Evolutionary conservation across 441 rosid genomes (phyloP), one percentile per base, ranked within the genome.

Genomic region (Lepidium campestre): DNA sequence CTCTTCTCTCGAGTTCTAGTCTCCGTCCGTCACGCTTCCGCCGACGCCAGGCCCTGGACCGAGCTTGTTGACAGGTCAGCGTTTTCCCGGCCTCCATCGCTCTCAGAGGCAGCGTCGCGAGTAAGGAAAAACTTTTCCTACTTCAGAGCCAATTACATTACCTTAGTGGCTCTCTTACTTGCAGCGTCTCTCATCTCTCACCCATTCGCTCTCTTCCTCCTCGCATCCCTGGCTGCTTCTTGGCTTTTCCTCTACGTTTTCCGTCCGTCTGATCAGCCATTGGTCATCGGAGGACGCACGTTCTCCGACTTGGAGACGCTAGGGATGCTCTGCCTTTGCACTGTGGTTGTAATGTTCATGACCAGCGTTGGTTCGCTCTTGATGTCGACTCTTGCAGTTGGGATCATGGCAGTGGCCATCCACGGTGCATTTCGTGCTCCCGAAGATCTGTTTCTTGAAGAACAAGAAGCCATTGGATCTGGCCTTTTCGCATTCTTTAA

Each of bases 361-460:
- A 81, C 88, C 2, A 79, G 82, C 55, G 84, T 83, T 18, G 88
- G 85, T 7, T 81, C 88, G 19, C 60, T 83, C 5, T 57, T 83
- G 55, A 70, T 83, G 55, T 78, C 78, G 14, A 79, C 86, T 4
- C 25, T 71, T 6, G 62, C 76, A 53, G 7, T 83, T 7, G 88
- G 88, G 47, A 4, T 62, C 6, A 78, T 62, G 71, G 77, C 77
- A 6, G 84, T 83, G 44, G 73, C 77, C 3, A 70, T 68, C 2
- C 86, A 80, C 27, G 85, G 85, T 0, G 82, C 83, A 37, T 80
- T 79, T 52, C 79, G 86, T 67, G 72, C 70, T 19, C 83, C 86
- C 2, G 86, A 84, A 62, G 89, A 82, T 74, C 62, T 84, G 65
- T 84, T 82, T 67, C 77, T 84, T 49, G 89, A 82, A 40, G 86